A percentile compares a stretch with the other conserved stretches of the same genome.
Evolutionary conservation across 2,329 filamentous ascomycete genomes (phyloP).

Genomic region (Chaetomiaceae sp.): DNA sequence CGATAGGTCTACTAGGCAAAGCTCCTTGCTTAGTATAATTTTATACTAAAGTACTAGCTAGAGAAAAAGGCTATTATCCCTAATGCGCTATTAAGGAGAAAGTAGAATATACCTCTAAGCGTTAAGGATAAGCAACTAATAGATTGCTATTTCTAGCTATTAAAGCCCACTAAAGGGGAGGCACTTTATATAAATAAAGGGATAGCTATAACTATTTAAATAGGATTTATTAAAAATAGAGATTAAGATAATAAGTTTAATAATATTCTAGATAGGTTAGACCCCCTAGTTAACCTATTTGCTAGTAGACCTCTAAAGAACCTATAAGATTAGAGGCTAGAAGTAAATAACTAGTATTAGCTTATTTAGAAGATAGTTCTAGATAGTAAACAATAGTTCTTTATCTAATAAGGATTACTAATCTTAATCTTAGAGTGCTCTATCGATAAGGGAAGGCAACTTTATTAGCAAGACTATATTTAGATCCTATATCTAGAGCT

Average conservation of each 20-base stretch:
- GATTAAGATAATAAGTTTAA: too few relatives aligned
- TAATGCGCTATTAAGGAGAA: neutral
- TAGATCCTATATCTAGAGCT: neutral
- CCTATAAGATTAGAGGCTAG: neutral
- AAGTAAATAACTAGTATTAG: conserved; percentile 8
- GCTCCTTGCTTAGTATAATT: neutral
- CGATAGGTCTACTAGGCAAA: neutral
- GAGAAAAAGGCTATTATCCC: too few relatives aligned
- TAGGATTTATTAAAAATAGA: too few relatives aligned
- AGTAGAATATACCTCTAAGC: neutral
- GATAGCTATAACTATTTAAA: too few relatives aligned
- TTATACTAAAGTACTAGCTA: neutral
- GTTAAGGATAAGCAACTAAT: neutral
- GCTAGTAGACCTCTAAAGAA: neutral
- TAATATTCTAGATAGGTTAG: neutral
- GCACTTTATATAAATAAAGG: too few relatives aligned
- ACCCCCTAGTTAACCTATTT: conserved; percentile 3
- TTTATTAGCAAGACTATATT: neutral
- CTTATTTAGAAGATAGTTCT: too few relatives aligned
- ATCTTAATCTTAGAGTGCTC: conserved; percentile 5
- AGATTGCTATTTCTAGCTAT: neutral
- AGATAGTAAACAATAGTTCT: neutral
- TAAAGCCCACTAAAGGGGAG: too few relatives aligned
- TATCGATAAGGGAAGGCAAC: conserved; percentile 2
- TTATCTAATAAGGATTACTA: too few relatives aligned